phyloP scores from a whole-genome alignment of 768 basidiomycete species.

The Pholiota conissans region DNA sequence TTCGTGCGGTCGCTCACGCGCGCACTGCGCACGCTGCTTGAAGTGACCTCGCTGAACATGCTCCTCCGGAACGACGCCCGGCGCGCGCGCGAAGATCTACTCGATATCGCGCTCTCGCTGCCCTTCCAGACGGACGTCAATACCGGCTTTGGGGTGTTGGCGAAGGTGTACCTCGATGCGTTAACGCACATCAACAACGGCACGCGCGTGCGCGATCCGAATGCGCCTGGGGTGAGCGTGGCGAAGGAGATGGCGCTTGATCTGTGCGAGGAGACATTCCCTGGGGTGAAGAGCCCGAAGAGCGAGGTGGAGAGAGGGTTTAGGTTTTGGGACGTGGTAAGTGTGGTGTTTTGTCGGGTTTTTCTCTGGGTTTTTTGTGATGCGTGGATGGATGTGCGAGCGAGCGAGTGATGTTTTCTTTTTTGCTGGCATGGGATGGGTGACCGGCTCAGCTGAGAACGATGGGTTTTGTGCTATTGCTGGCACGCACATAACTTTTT shows the following conservation, averaged over 20 bases:
- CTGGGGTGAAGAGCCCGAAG: constrained; percentile 85
- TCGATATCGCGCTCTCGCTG: constrained; percentile 89
- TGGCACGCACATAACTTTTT: not conserved
- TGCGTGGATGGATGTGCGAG: no score
- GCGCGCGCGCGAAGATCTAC: constrained; percentile 82
- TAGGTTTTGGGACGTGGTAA: constrained; percentile 97
- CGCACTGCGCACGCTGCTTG: constrained; percentile 85
- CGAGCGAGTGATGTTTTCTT: no score
- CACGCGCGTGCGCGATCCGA: constrained; percentile 72
- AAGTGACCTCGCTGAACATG: constrained; percentile 92
- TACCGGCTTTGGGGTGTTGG: constrained; percentile 96
- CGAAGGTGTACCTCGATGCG: constrained; percentile 95
- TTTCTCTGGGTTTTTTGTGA: not conserved
- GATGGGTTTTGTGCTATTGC: constrained; percentile 7
- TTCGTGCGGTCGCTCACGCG: constrained; percentile 92
- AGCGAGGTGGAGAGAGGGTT: constrained; percentile 94
- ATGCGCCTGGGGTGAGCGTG: constrained; percentile 76
- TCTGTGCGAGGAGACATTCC: constrained; percentile 93
- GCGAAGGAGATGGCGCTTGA: constrained; percentile 87
- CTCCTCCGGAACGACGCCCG: constrained; percentile 87
- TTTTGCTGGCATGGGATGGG: no score
- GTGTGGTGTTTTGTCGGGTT: constrained; percentile 27
- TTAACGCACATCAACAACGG: constrained; percentile 86
- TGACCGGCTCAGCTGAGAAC: not conserved
- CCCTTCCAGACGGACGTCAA: constrained; percentile 97